Percentiles rank a stretch among this genome's conserved stretches.
These are phyloP conservation scores for Candida michaelii DNA, from an alignment of 805 yeast species.

Conservation along the genomic window DNA sequence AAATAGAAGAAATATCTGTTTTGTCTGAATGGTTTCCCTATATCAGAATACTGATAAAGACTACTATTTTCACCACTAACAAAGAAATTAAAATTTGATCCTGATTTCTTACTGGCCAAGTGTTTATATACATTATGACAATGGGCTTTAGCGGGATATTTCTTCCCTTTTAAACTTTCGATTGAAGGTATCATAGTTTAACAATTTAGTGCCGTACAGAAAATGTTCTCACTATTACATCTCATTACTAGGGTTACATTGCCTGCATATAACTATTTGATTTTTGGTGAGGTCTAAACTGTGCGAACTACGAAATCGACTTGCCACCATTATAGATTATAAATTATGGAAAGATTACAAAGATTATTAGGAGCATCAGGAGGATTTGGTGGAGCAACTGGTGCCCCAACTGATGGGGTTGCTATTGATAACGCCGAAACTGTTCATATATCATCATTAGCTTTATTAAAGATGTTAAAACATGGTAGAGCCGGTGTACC, in stretches of 20 bases:
- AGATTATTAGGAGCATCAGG: constrained; percentile 46
- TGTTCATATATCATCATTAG: constrained; percentile 92
- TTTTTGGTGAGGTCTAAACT: too few relatives aligned
- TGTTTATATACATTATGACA: constrained; percentile 53
- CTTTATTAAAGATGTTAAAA: constrained; percentile 91
- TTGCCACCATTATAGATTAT: constrained; percentile 19
- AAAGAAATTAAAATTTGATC: constrained; percentile 39
- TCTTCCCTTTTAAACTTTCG: constrained; percentile 29
- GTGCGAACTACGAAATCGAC: constrained; percentile 8
- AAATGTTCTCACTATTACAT: too few relatives aligned
- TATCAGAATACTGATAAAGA: constrained; percentile 76
- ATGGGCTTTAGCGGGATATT: constrained; percentile 85
- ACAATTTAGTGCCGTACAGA: not conserved
- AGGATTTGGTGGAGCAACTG: constrained; percentile 46
- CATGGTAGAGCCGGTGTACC: constrained; percentile 92
- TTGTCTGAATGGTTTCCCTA: constrained; percentile 76
- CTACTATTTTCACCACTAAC: constrained; percentile 61
- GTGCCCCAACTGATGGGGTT: constrained; percentile 62
- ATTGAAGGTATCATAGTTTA: not conserved
- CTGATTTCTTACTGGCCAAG: constrained; percentile 28
- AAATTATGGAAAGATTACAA: constrained; percentile 49
- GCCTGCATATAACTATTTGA: too few relatives aligned
- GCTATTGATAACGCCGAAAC: constrained; percentile 95
- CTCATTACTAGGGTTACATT: too few relatives aligned
- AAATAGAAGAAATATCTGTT: constrained; percentile 87